Evolutionary conservation across 768 basidiomycete species (phyloP).

Genomic region (Phanerodontia chrysosporium): DNA sequence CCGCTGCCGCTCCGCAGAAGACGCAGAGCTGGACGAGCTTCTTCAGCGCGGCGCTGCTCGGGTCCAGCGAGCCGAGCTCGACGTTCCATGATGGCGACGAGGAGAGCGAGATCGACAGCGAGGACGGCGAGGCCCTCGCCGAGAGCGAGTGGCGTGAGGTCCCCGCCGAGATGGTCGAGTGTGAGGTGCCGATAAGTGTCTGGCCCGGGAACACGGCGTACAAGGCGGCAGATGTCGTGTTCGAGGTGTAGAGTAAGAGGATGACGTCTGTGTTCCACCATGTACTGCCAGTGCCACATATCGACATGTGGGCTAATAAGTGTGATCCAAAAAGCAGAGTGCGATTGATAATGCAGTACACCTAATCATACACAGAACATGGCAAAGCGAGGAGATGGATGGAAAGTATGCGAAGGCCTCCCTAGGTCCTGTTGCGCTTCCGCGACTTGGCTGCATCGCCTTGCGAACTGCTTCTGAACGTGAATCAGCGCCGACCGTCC

Average conservation of each 20-base stretch:
- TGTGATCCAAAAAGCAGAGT: background rate
- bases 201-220: slow-evolving; percentile 90
- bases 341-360: background rate
- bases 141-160: slow-evolving; percentile 66
- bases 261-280: no score
- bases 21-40: slow-evolving; percentile 39
- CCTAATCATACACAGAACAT: slow-evolving; percentile 1
- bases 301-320: slow-evolving; percentile 6
- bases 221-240: slow-evolving; percentile 72
- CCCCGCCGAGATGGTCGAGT: slow-evolving; percentile 85
- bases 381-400: background rate
- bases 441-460: slow-evolving; percentile 39
- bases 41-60: slow-evolving; percentile 36
- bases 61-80: slow-evolving; percentile 35
- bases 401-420: background rate
- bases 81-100: slow-evolving; percentile 56
- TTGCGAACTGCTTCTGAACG: slow-evolving; percentile 33
- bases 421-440: slow-evolving; percentile 56
- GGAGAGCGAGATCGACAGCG: slow-evolving; percentile 29
- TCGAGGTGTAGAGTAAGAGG: slow-evolving; percentile 48
- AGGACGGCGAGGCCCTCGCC: slow-evolving; percentile 24
- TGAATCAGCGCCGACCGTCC: background rate
- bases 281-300: no score
- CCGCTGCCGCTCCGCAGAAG: slow-evolving; percentile 11
- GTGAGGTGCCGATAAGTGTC: slow-evolving; percentile 84